Evolutionary conservation across 495 filamentous ascomycete species (phyloP).

Genomic region (Penicillium odoratum): DNA sequence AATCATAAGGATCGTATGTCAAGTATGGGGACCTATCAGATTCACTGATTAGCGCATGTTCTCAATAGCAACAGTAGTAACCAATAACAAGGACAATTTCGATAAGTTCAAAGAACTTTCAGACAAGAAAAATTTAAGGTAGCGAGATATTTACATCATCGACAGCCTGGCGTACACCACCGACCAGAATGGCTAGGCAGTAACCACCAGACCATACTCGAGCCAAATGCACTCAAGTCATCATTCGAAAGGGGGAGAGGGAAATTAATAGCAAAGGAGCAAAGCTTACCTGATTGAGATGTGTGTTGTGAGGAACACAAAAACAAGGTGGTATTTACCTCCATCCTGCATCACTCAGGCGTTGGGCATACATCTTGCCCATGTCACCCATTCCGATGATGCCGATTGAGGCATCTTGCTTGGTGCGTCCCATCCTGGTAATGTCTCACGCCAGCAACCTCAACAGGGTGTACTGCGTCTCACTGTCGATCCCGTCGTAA

Average conservation of each 20-base stretch:
- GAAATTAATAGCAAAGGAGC: slow-evolving; percentile 15
- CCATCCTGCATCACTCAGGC: slow-evolving; percentile 88
- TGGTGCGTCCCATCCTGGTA: slow-evolving; percentile 43
- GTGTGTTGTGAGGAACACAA: slow-evolving; percentile 10
- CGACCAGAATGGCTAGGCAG: slow-evolving; percentile 54
- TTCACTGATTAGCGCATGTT: slow-evolving; percentile 20
- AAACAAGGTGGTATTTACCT: slow-evolving; percentile 60
- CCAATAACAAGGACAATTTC: neutral
- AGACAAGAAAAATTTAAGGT: slow-evolving; percentile 88
- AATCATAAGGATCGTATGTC: neutral
- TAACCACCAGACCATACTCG: slow-evolving; percentile 70
- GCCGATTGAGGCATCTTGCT: slow-evolving; percentile 72
- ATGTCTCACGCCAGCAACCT: slow-evolving; percentile 7
- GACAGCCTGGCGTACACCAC: slow-evolving; percentile 53
- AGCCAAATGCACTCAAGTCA: slow-evolving; percentile 99
- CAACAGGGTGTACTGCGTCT: neutral
- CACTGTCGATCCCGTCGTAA: neutral
- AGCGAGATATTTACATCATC: slow-evolving; percentile 97
- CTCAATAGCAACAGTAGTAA: neutral
- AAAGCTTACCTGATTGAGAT: slow-evolving; percentile 33
- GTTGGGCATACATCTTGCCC: slow-evolving; percentile 97
- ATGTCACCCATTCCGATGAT: slow-evolving; percentile 99
- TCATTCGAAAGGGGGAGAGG: slow-evolving; percentile 57
- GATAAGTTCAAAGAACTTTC: slow-evolving; percentile 42
- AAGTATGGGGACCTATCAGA: neutral